These are phyloP conservation scores for Talaromyces islandicus DNA, from an alignment of 2,329 filamentous ascomycete species.

Conservation along the genomic window DNA sequence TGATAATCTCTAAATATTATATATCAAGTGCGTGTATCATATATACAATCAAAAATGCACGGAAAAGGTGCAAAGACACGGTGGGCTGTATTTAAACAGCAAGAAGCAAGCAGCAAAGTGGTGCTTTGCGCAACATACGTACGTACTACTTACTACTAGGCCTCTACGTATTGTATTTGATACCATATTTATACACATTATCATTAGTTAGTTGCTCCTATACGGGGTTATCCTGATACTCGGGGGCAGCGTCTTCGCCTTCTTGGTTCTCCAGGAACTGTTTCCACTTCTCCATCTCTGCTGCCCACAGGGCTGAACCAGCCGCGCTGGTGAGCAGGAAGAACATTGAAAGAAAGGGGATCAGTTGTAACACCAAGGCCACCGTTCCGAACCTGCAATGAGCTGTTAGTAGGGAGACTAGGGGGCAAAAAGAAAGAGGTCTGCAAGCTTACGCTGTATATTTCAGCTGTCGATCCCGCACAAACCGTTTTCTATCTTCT, in stretches of 20 bases:
- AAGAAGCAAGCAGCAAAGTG: no score
- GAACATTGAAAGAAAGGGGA: slow-evolving; percentile 87
- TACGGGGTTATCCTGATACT: slow-evolving; percentile 31
- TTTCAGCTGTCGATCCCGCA: slow-evolving; percentile 64
- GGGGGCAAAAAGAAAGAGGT: not conserved
- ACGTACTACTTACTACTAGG: no score
- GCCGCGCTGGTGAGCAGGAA: slow-evolving; percentile 83
- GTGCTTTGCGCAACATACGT: not conserved
- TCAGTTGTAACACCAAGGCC: slow-evolving; percentile 76
- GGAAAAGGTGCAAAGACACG: no score
- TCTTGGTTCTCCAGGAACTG: slow-evolving; percentile 21
- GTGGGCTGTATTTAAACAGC: no score
- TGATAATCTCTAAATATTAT: not conserved
- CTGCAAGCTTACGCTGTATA: slow-evolving; percentile 64
- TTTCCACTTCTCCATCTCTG: slow-evolving; percentile 62
- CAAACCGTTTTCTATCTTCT: slow-evolving; percentile 65
- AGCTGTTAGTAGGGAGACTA: not conserved
- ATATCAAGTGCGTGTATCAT: not conserved
- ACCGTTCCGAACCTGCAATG: slow-evolving; percentile 67
- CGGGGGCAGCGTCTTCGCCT: slow-evolving; percentile 18
- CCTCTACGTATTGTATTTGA: no score
- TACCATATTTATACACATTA: not conserved
- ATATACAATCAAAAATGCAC: no score
- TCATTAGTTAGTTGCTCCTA: not conserved
- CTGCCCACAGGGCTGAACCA: slow-evolving; percentile 81